phyloP scores from a whole-genome alignment of 176 grass and related monocot species.

The Carex cristatella region DNA sequence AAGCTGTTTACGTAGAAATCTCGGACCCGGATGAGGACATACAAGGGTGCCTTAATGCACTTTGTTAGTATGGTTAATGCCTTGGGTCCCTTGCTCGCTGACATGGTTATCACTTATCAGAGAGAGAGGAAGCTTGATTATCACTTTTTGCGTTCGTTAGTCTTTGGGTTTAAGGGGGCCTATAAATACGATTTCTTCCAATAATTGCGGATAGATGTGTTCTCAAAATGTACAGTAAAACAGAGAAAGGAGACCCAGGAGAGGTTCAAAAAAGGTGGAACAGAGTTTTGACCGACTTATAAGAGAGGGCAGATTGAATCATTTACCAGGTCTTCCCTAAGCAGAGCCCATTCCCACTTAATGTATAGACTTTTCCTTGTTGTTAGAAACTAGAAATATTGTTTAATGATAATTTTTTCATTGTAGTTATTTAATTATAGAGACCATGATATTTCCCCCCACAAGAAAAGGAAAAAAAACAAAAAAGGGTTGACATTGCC shows the following conservation, averaged over 20 bases:
- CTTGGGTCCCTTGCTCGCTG: slow-evolving; percentile 20
- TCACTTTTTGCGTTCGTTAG: background rate
- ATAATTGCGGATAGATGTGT: background rate
- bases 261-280: background rate
- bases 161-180: background rate
- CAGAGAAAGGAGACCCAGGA: background rate
- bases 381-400: background rate
- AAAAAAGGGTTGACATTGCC: background rate
- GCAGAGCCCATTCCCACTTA: background rate
- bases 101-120: background rate
- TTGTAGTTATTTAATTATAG: too few relatives aligned
- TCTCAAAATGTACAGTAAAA: too few relatives aligned
- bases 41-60: slow-evolving; percentile 35
- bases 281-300: background rate
- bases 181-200: background rate
- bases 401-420: too few relatives aligned
- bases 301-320: background rate
- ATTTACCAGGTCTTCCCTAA: background rate
- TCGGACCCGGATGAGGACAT: slow-evolving; percentile 39
- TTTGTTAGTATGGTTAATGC: slow-evolving; percentile 33
- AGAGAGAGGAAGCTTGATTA: background rate
- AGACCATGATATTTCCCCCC: background rate
- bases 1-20: slow-evolving; percentile 54
- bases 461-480: too few relatives aligned
- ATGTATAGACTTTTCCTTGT: background rate